Evolutionary conservation across 208 protist species (phyloP).

Genomic region (Trypanosoma congolense): DNA sequence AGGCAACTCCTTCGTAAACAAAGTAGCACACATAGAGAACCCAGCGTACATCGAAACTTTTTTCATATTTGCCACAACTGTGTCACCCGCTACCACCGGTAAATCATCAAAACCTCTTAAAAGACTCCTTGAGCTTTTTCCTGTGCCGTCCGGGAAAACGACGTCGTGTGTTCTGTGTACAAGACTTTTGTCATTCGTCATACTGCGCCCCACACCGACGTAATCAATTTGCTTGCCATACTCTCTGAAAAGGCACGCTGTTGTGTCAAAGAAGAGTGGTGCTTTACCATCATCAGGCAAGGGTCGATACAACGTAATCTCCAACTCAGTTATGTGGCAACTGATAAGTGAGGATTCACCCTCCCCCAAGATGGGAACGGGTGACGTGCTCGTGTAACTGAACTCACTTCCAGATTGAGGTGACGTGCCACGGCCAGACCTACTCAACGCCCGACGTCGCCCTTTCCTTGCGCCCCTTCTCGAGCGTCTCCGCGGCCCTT

Average conservation of each 20-base stretch:
- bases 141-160: slow-evolving; percentile 34
- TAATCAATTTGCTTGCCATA: slow-evolving; percentile 57
- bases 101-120: slow-evolving; percentile 32
- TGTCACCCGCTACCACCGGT: slow-evolving; percentile 58
- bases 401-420: not conserved
- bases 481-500: slow-evolving; percentile 7
- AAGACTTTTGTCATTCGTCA: slow-evolving; percentile 54
- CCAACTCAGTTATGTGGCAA: slow-evolving; percentile 48
- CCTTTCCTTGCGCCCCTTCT: not conserved
- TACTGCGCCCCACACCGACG: slow-evolving; percentile 51
- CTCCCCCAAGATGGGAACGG: slow-evolving; percentile 36
- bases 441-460: not conserved
- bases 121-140: slow-evolving; percentile 23
- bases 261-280: slow-evolving; percentile 70
- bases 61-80: slow-evolving; percentile 51
- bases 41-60: slow-evolving; percentile 41
- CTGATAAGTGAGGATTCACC: slow-evolving; percentile 62
- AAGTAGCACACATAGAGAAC: slow-evolving; percentile 47
- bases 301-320: slow-evolving; percentile 71
- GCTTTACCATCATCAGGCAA: slow-evolving; percentile 28
- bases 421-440: not conserved
- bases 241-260: slow-evolving; percentile 67
- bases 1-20: slow-evolving; percentile 42
- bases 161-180: slow-evolving; percentile 54
- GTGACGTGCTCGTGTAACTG: not conserved